Evolutionary conservation across 164 flowering plant species (phyloP).

Genomic region (Santalum album): DNA sequence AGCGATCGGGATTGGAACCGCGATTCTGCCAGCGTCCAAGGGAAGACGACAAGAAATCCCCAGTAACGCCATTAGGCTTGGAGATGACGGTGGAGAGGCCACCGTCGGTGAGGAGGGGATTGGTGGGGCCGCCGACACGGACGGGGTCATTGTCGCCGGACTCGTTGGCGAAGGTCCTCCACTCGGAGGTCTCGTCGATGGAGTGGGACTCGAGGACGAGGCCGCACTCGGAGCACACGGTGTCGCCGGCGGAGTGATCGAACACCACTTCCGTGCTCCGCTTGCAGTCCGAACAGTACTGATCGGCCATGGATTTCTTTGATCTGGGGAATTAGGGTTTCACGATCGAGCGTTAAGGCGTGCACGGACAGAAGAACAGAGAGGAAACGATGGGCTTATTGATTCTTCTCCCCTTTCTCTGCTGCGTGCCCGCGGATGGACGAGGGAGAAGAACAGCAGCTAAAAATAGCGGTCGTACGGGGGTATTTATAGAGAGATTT

Average conservation of each 20-base stretch:
- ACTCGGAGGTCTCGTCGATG: constrained; percentile 51
- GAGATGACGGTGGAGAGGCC: constrained; percentile 45
- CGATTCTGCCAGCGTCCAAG: constrained; percentile 47
- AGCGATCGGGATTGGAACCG: constrained; percentile 38
- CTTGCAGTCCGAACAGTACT: constrained; percentile 41
- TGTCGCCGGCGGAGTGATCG: constrained; percentile 52
- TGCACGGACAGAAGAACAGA: background rate
- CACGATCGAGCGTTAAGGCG: too few species aligned
- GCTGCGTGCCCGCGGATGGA: background rate
- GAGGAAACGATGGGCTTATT: background rate
- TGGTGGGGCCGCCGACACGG: constrained; percentile 43
- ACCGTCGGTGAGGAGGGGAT: constrained; percentile 37
- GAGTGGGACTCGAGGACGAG: constrained; percentile 44
- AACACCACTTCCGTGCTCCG: constrained; percentile 41
- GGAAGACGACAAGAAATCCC: constrained; percentile 34
- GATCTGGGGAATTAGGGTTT: background rate
- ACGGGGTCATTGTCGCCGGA: constrained; percentile 40
- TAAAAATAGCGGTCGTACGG: background rate
- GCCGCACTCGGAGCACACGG: constrained; percentile 48
- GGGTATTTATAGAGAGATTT: background rate
- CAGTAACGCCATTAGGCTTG: constrained; percentile 43
- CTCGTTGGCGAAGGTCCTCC: constrained; percentile 50
- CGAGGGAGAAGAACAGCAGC: background rate
- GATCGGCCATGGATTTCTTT: constrained; percentile 20
- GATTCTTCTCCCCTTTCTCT: background rate